Conservation (phyloP, 176 grass and related monocot species). For the Oryza punctata region DNA sequence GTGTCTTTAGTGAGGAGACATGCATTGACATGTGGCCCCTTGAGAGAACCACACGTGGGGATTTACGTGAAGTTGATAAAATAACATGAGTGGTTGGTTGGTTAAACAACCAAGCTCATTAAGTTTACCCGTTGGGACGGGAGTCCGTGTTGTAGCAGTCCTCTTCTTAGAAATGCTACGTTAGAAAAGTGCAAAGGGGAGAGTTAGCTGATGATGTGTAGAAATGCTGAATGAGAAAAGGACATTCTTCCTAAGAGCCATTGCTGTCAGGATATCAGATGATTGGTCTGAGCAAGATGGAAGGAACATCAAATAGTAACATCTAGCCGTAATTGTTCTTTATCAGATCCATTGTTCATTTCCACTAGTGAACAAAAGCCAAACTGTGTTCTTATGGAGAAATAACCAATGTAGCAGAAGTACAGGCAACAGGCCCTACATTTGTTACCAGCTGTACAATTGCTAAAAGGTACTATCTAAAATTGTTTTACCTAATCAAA, state of each 20-base stretch:
- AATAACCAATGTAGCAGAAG: not conserved
- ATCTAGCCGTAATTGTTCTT: not conserved
- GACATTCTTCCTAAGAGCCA: not conserved
- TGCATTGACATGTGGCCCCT: too few relatives aligned
- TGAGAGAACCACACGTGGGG: too few relatives aligned
- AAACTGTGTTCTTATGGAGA: not conserved
- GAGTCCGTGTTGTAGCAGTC: too few relatives aligned
- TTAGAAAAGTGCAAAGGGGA: not conserved
- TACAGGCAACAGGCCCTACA: not conserved
- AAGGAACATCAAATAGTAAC: not conserved
- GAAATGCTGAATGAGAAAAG: slow-evolving; percentile 19
- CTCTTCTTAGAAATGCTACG: not conserved
- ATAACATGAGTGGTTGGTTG: too few relatives aligned
- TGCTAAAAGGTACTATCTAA: slow-evolving; percentile 5
- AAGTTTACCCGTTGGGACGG: too few relatives aligned
- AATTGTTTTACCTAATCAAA: not conserved
- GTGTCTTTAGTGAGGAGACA: too few relatives aligned
- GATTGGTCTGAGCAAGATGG: not conserved
- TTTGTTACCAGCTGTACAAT: not conserved
- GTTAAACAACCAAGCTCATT: too few relatives aligned
- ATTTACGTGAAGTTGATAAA: too few relatives aligned
- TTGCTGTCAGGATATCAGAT: not conserved
- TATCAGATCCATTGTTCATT: not conserved
- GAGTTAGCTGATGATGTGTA: not conserved
- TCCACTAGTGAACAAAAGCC: not conserved